Evolutionary conservation across 2,329 filamentous ascomycete species (phyloP).

Genomic region (Fusarium brevicatenulatum): DNA sequence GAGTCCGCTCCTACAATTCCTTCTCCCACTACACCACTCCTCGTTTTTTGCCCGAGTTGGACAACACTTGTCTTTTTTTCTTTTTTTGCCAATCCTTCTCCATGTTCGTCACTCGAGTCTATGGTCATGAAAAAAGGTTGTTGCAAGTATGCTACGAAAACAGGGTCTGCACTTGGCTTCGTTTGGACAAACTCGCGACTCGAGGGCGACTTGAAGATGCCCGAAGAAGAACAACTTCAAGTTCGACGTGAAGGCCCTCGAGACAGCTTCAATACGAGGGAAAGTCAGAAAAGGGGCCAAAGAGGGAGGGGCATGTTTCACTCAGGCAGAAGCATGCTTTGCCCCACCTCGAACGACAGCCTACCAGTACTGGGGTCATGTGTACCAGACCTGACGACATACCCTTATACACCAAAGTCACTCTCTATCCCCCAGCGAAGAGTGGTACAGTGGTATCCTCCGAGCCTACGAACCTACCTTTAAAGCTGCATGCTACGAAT

Average conservation of each 20-base stretch:
- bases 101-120: not conserved
- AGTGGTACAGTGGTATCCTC: not conserved
- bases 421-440: not conserved
- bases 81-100: not conserved
- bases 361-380: too few species aligned
- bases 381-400: too few species aligned
- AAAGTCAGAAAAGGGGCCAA: not conserved
- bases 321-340: not conserved
- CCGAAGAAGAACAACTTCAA: not conserved
- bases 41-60: not conserved
- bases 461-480: not conserved
- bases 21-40: not conserved
- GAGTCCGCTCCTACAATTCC: not conserved
- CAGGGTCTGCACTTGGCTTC: not conserved
- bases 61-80: not conserved
- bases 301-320: not conserved
- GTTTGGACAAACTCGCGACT: not conserved
- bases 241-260: rapidly evolving
- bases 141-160: not conserved
- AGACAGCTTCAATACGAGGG: not conserved
- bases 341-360: not conserved
- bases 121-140: not conserved
- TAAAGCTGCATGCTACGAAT: not conserved
- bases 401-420: not conserved
- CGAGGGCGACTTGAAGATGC: not conserved